phyloP scores from a whole-genome alignment of 1,139 yeast genomes.

The Kluyveromyces sp. region DNA sequence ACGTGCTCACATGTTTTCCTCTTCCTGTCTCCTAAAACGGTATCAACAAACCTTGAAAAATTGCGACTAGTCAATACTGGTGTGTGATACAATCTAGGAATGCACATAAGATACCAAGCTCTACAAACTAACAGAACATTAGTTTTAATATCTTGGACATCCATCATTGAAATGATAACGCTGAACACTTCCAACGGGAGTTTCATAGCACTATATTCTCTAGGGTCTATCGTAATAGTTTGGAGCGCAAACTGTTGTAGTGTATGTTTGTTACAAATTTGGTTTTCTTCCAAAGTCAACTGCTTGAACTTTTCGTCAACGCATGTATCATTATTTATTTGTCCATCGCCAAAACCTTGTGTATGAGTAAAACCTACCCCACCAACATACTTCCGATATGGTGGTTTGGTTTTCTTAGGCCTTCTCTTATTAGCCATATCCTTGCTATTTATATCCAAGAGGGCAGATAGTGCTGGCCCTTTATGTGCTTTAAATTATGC shows the following conservation, averaged over 20 bases:
- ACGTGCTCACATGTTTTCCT: slow-evolving; percentile 36
- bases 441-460: not conserved
- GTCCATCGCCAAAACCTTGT: not conserved
- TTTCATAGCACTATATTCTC: slow-evolving; percentile 10
- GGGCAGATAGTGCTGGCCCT: no score
- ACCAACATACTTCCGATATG: slow-evolving; percentile 71
- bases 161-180: slow-evolving; percentile 36
- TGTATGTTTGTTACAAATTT: not conserved
- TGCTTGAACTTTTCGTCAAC: not conserved
- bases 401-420: slow-evolving; percentile 71
- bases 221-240: not conserved
- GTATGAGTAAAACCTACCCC: slow-evolving; percentile 36
- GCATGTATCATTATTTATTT: not conserved
- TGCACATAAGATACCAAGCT: slow-evolving; percentile 48
- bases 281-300: not conserved
- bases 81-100: slow-evolving; percentile 54
- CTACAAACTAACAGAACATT: slow-evolving; percentile 54
- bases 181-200: slow-evolving; percentile 48
- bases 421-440: slow-evolving; percentile 80
- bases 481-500: no score
- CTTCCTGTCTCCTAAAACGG: slow-evolving; percentile 40
- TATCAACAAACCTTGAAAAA: slow-evolving; percentile 64
- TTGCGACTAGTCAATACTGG: slow-evolving; percentile 64
- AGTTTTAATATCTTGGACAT: slow-evolving; percentile 38
- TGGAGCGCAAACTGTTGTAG: not conserved